A percentile compares a stretch with the other conserved stretches of the same genome.
phyloP scores from a whole-genome alignment of 495 filamentous ascomycete genomes.

The Talaromyces borbonicus region DNA sequence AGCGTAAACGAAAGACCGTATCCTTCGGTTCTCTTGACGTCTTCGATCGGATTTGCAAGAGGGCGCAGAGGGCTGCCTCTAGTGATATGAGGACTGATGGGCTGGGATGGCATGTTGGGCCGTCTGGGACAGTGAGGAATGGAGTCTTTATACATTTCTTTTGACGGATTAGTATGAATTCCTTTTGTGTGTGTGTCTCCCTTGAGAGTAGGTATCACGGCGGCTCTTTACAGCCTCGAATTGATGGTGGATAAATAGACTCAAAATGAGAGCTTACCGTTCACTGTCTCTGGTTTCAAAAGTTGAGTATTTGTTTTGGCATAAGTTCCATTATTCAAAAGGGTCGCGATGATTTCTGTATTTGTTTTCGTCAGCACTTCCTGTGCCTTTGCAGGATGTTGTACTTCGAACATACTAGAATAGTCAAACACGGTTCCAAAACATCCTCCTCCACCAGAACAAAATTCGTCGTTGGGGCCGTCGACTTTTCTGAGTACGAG shows the following conservation, averaged over 20 bases:
- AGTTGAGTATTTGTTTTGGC: conserved; percentile 34
- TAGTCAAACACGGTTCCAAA: conserved; percentile 41
- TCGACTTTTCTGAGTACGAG: conserved; percentile 18
- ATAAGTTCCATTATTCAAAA: conserved; percentile 34
- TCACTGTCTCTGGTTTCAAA: conserved; percentile 35
- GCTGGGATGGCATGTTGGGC: neutral
- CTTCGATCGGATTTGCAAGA: conserved; percentile 32
- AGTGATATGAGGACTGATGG: neutral
- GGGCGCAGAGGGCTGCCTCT: conserved; percentile 7
- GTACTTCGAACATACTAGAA: conserved; percentile 30
- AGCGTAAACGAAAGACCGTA: conserved; percentile 52
- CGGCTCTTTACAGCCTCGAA: neutral
- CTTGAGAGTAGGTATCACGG: neutral
- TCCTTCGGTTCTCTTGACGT: conserved; percentile 44
- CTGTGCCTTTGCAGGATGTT: neutral
- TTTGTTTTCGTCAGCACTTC: neutral
- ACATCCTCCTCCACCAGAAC: conserved; percentile 41
- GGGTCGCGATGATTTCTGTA: conserved; percentile 24
- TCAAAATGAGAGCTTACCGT: conserved; percentile 9
- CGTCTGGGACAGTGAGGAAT: conserved; percentile 28
- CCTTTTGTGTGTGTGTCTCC: no score
- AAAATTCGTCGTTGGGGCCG: conserved; percentile 20
- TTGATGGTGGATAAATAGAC: neutral
- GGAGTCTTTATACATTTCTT: conserved; percentile 50
- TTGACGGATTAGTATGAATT: neutral